Evolutionary conservation across 2,329 filamentous ascomycete genomes (phyloP), one percentile per base, ranked within the genome.

Genomic region (Acarospora socialis): DNA sequence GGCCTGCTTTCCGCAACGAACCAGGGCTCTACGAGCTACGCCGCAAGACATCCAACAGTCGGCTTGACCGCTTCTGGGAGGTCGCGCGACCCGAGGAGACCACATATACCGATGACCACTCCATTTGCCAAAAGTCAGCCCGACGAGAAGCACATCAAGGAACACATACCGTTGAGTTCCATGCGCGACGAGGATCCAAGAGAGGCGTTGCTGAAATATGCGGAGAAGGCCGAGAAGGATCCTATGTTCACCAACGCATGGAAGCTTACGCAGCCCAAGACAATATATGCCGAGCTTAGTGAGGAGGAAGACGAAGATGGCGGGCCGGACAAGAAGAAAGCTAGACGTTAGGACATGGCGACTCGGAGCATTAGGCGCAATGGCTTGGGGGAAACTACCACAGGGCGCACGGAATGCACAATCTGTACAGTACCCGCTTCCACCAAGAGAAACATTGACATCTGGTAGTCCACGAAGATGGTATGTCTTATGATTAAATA

Each of bases 111-210:
- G 3, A 68, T 72, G 35, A 70, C 78, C 33, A 95, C 90, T 7
- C 90, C 90, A 0, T 95, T 95, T 51, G 78, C 81, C 46, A 90
- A 92, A 55, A 81, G 68, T 38, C 81, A 90, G 47, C 86, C 87
- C 0, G 86, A 95, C 53, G 81, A 87, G 53, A 78, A 79, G 47
- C 82, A 92, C 52, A 82, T 98, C 39, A 77, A 77, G 46, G 73
- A 87, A 50, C 81, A 81, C 43, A 92, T 95, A 32, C 83, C 86
- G 17, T 67, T 95, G 8, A 87, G 83, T 40, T 77, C 73, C 40
- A 92, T 98, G 82, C 68, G 92, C 28, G 86, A 98, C 55, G 90
- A 98, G 54, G 90, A 98, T 60, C 90, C 90, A 0, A 67, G 90
- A 41, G 90, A 93, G 56, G 90, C 90, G 27, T 60, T 98, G 49